Base-by-base conservation (phyloP, 306 rosid genomes). In the Styphnolobium japonicum region DNA sequence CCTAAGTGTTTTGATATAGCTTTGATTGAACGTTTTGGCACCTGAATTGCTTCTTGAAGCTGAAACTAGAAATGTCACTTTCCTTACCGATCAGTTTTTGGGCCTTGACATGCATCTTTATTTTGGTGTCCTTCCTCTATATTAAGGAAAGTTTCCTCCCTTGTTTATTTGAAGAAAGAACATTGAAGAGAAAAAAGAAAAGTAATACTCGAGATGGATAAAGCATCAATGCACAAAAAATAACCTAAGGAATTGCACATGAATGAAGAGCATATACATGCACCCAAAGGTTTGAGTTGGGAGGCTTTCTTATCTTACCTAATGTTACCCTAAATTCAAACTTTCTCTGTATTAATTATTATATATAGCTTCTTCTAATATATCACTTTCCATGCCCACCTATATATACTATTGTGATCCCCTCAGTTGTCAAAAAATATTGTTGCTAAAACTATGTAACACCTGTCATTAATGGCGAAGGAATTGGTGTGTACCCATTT, bases 31-130 rank as follows among this genome's bases (percentile, higher is more conserved):
- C 9, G 56, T 55, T 67, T 83, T 77, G 77, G 63, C 40, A 65
- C 77, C 49, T 66, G 7, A 72, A 36, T 70, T 18, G 5, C 70
- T 71, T 73, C 81, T 84, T 75, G 6, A 77, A 74, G 37, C 14
- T 67, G 12, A 57, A 58, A 67, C 63, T 45, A 9, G 4, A 55
- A 62, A 45, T 80, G 70, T 80, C 78, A 69, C 42, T 75, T 68
- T 80, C 82, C 57, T 51, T 49, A 2, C 29, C 15, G 5, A 31
- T 31, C 58, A 11, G 10, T 4, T 16, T 67, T 81, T 11, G 22
- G 69, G 46, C 25, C 64, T 66, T 23, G 27, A 7, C 72, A 10
- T 52, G 12, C 77, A 34, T 12, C 19, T 81, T 76, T 37, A 16
- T 49, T 58, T 62, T 37, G 3, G 51, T 71, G 11, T 62, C 58